Evolutionary conservation across 176 grass and related monocot genomes (phyloP), one percentile per base, ranked within the genome.

Genomic region (Paspalum vaginatum): DNA sequence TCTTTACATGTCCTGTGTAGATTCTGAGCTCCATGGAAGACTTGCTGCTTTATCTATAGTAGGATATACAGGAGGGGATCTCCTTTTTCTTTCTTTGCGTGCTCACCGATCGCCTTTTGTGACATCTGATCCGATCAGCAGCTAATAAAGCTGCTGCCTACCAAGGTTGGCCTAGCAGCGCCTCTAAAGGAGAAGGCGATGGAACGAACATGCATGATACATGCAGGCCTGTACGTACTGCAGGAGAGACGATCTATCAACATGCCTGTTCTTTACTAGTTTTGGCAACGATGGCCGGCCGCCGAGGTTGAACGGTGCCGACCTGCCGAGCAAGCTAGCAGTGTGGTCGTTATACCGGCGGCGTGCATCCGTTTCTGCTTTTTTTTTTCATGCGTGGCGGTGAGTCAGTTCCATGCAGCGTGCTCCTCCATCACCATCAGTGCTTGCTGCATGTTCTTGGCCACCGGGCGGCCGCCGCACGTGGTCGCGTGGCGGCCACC

Each of bases 311-410:
- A 65, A 79, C 27, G 12, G 40, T 17, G 54, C 22, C 68, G 46
- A 45, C 44, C 46, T 13, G 32, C 32, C 3, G 32, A 32, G 32
- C 32, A n/a, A n/a, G n/a, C n/a, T n/a, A n/a, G n/a, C 32, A 32
- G 32, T 32, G 32, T 32, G 32, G 32, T 32, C 32, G 32, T 3
- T 32, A 32, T 32, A 32, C 32, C 32, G 52, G 40, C 11, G 65
- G 46, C 25, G 24, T 32, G 55, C 16, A 27, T 21, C 60, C 15
- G 26, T 6, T 37, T 26, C 25, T 63, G 21, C 8, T 22, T 66
- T 61, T 79, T 38, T 81, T 81, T 88, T 17, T 75, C 32, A 32
- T 32, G 68, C 70, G 87, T 88, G 87, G 70, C 46, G 45, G 26
- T 80, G 87, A 88, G 70, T 80, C 87, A 88, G 38, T 24, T 38